Conservation (phyloP, 768 basidiomycete species). For the Leccinum subgranulosum region DNA sequence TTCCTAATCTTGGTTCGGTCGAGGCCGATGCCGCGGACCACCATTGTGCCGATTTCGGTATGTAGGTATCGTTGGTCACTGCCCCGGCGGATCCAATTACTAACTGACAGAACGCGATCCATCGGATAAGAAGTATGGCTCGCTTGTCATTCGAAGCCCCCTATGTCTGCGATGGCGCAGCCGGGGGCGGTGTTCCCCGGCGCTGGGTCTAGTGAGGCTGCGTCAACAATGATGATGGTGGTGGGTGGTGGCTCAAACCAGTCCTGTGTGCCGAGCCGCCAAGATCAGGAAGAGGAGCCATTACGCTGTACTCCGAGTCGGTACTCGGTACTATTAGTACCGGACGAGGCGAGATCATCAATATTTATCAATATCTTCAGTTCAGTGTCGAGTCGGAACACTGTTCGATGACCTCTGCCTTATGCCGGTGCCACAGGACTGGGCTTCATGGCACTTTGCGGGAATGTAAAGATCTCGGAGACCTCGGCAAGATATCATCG, state of each 20-base stretch:
- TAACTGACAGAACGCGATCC: not conserved
- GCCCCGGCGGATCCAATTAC: not conserved
- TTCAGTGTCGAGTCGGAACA: not conserved
- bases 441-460: not conserved
- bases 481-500: not conserved
- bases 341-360: not conserved
- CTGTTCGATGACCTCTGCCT: not conserved
- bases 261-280: not conserved
- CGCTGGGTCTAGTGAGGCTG: not conserved
- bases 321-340: not conserved
- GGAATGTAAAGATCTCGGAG: not conserved
- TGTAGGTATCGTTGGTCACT: not conserved
- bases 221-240: not conserved
- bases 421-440: not conserved
- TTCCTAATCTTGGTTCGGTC: not conserved
- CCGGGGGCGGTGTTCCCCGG: not conserved
- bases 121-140: not conserved
- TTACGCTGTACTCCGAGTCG: not conserved
- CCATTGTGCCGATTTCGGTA: not conserved
- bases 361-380: not conserved
- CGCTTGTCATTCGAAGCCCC: not conserved
- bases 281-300: not conserved
- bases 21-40: not conserved
- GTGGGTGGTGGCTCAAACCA: not conserved
- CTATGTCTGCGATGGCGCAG: not conserved